A percentile compares a stretch with the other conserved stretches of the same genome.
Conservation (phyloP, 2,329 filamentous ascomycete genomes). For the Pseudocercospora macadamiae region DNA sequence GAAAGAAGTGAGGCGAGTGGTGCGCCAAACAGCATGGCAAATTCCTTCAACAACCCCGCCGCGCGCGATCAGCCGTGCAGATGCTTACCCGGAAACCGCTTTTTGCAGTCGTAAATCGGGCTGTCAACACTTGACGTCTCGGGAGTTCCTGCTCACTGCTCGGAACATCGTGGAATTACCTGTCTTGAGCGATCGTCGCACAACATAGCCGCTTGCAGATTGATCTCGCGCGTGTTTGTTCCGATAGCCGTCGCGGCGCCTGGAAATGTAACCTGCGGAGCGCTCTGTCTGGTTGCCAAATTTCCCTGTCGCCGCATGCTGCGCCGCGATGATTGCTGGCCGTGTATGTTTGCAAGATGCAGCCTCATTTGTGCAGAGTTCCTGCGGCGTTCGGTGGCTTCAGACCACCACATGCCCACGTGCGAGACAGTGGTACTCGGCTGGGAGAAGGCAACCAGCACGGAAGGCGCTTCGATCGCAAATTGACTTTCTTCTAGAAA, state of each 20-base stretch:
- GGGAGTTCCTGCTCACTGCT: not conserved
- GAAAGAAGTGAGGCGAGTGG: not conserved
- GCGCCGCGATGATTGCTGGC: no score
- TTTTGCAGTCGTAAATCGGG: not conserved
- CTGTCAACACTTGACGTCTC: not conserved
- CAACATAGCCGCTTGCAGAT: conserved; percentile 9
- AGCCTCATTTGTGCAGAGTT: not conserved
- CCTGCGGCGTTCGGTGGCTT: conserved; percentile 1
- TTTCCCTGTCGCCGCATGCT: no score
- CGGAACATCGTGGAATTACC: not conserved
- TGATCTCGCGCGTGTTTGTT: conserved; percentile 11
- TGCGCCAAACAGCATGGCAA: not conserved
- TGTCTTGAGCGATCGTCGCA: conserved; percentile 11
- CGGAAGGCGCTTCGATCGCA: not conserved
- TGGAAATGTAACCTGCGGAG: conserved; percentile 6
- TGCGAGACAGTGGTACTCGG: not conserved
- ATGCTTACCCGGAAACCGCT: not conserved
- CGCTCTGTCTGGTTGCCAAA: not conserved
- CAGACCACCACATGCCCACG: conserved; percentile 6
- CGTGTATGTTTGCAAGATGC: not conserved
- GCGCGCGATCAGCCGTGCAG: conserved; percentile 4
- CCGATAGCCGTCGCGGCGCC: conserved; percentile 21
- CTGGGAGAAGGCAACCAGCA: not conserved
- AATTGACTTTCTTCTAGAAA: conserved; percentile 5
- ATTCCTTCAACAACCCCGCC: conserved; percentile 6